phyloP scores from a whole-genome alignment of 306 rosid species.

The Inga laurina region DNA sequence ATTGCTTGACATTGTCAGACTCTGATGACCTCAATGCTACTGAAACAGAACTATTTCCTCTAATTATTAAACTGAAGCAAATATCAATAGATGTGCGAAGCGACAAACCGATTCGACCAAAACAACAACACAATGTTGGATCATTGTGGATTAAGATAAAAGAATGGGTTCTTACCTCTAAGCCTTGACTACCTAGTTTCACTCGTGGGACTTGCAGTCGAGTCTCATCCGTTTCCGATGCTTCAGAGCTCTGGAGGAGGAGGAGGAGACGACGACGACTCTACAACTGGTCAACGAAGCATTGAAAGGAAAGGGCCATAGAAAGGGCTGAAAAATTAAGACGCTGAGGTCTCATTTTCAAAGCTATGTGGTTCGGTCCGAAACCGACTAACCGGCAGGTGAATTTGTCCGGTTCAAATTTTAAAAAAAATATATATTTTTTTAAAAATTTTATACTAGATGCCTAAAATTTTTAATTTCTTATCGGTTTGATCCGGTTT shows the following conservation, averaged over 20 bases:
- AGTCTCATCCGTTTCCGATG: slow-evolving; percentile 6
- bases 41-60: not conserved
- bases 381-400: no score
- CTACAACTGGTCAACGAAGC: slow-evolving; percentile 5
- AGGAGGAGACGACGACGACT: not conserved
- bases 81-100: not conserved
- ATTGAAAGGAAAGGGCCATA: not conserved
- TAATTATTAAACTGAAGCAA: not conserved
- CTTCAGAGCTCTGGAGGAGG: not conserved
- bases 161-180: slow-evolving; percentile 45
- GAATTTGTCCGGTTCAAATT: no score
- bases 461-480: no score
- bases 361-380: no score
- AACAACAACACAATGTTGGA: not conserved
- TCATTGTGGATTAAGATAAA: not conserved
- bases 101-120: not conserved
- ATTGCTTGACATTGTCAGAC: not conserved
- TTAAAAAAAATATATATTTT: no score
- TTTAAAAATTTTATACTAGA: no score
- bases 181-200: not conserved
- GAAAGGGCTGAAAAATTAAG: not conserved
- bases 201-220: no score
- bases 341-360: not conserved
- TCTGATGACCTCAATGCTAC: not conserved
- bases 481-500: no score